Percentiles rank a stretch among this genome's conserved stretches.
Conservation (phyloP, 495 filamentous ascomycete genomes). For the Penicillium egyptiacum region DNA sequence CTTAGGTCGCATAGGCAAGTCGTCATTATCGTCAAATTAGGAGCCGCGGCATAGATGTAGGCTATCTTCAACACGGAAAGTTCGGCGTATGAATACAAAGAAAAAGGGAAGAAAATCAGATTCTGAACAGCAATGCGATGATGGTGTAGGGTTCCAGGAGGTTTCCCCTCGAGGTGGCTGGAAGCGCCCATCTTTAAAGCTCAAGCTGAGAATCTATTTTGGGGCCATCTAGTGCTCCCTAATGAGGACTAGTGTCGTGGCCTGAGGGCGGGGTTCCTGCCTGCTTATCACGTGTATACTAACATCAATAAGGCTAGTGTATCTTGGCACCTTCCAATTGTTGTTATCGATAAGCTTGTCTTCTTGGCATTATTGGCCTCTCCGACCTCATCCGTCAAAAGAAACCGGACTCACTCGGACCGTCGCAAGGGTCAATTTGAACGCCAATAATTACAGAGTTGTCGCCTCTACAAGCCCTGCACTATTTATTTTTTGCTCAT, state of each 20-base stretch:
- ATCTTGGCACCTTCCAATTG: not conserved
- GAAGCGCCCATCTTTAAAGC: slow-evolving; percentile 27
- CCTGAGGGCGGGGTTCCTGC: slow-evolving; percentile 35
- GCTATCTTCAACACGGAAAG: slow-evolving; percentile 1
- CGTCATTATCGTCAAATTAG: slow-evolving; percentile 12
- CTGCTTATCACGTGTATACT: slow-evolving; percentile 18
- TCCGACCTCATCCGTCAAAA: slow-evolving; percentile 8
- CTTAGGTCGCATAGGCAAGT: slow-evolving; percentile 12
- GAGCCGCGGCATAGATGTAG: not conserved
- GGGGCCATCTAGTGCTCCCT: slow-evolving; percentile 19
- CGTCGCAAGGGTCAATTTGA: not conserved
- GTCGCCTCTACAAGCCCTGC: not conserved
- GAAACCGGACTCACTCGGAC: slow-evolving; percentile 1
- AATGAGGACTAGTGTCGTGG: slow-evolving; percentile 18
- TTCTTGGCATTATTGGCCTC: slow-evolving; percentile 7
- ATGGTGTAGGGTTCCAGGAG: slow-evolving; percentile 19
- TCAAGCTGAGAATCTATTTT: slow-evolving; percentile 32
- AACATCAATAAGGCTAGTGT: not conserved
- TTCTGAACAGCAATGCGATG: slow-evolving; percentile 8
- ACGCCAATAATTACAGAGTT: not conserved
- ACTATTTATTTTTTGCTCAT: not conserved
- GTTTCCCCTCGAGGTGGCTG: slow-evolving; percentile 31
- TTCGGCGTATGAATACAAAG: not conserved
- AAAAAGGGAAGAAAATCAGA: not conserved
- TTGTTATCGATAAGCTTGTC: slow-evolving; percentile 30